These are phyloP conservation scores for Penicillium waksmanii DNA, from an alignment of 495 filamentous ascomycete genomes.

Conservation along the genomic window DNA sequence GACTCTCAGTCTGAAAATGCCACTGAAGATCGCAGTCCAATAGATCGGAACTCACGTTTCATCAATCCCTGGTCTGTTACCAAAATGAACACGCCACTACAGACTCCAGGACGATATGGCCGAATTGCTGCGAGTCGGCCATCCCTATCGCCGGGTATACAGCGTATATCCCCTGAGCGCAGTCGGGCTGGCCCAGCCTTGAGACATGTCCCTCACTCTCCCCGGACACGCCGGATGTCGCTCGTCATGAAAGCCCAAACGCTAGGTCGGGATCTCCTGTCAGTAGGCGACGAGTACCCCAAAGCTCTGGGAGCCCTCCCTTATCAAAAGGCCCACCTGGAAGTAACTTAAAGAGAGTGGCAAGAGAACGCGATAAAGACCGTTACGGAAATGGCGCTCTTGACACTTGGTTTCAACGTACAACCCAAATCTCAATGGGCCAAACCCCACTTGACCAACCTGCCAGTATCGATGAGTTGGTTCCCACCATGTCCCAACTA, in stretches of 20 bases:
- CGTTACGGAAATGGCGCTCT: conserved; percentile 45
- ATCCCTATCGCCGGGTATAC: not conserved
- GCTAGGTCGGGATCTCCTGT: conserved; percentile 2
- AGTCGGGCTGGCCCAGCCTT: not conserved
- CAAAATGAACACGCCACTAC: conserved; percentile 28
- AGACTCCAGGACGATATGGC: conserved; percentile 11
- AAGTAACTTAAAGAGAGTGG: conserved; percentile 13
- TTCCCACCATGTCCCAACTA: conserved; percentile 29
- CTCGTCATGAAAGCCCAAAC: not conserved
- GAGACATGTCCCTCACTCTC: not conserved
- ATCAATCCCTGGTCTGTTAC: conserved; percentile 42
- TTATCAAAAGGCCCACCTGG: not conserved
- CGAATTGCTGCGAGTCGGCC: not conserved
- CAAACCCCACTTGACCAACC: conserved; percentile 2
- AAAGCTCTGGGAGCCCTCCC: conserved; percentile 1
- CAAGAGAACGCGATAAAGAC: conserved; percentile 35
- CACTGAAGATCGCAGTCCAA: not conserved
- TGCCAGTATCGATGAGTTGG: conserved; percentile 6
- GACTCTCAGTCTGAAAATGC: not conserved
- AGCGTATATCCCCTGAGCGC: not conserved
- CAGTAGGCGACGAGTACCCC: not conserved
- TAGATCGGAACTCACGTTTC: conserved; percentile 8
- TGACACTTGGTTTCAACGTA: conserved; percentile 44
- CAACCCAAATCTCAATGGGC: conserved; percentile 24
- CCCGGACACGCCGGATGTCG: not conserved